These are phyloP conservation scores for Cladorrhinum sp. DNA, from an alignment of 2,329 filamentous ascomycete genomes.

Conservation along the genomic window DNA sequence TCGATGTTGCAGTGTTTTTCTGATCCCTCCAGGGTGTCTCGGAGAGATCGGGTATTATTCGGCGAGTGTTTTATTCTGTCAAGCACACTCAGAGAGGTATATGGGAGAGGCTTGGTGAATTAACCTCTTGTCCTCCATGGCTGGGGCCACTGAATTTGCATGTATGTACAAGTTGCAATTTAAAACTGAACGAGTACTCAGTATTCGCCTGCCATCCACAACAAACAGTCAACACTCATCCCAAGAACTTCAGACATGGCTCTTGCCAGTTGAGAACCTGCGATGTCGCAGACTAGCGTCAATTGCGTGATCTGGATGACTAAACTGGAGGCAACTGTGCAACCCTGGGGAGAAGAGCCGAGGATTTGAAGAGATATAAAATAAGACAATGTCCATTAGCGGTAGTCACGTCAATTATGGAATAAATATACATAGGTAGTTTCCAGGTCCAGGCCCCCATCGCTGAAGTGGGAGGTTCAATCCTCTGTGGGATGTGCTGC, in stretches of 20 bases:
- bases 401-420: no score
- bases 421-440: no score
- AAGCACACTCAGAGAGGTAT: background rate
- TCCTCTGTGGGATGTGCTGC: background rate
- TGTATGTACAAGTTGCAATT: background rate
- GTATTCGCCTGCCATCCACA: background rate
- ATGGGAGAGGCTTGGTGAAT: no score
- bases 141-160: no score
- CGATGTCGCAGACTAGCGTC: conserved; percentile 5
- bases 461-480: no score
- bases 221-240: background rate
- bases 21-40: background rate
- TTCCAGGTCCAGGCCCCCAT: no score
- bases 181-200: background rate
- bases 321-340: background rate
- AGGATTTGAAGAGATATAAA: background rate
- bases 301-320: conserved; percentile 3
- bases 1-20: background rate
- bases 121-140: background rate
- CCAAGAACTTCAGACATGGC: background rate
- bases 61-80: background rate
- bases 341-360: background rate
- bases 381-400: no score
- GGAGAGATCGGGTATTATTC: background rate
- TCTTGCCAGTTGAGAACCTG: background rate